Evolutionary conservation across 2,329 filamentous ascomycete species (phyloP), one percentile per base, ranked within the genome.

Genomic region (Raffaelea albimanens): DNA sequence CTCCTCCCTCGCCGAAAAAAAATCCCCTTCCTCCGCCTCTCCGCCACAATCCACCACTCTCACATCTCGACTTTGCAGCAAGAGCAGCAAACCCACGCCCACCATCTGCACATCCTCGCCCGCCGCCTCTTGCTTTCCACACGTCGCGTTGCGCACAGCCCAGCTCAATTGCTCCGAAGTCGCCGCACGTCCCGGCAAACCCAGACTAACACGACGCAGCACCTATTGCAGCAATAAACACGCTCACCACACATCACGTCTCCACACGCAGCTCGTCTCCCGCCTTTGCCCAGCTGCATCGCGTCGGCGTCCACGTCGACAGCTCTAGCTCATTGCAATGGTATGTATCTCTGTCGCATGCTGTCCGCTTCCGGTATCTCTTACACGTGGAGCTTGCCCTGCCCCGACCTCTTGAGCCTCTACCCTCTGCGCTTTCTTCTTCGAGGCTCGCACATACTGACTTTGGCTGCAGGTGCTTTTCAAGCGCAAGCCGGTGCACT

Each of bases 401-500:
- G n/a, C 20, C 36, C 36, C 10, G 5, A 18, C 36, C 19, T 18
- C 19, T 13, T 7, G 40, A 11, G 14, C 21, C 20, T 40, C 39
- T 40, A 16, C n/a, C n/a, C n/a, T 21, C 39, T 40, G 10, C 7
- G 8, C 40, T 42, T 5, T 42, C 20, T 14, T 23, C 20, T n/a
- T n/a, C n/a, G n/a, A n/a, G n/a, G 18, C 11, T 38, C 19, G 9
- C 10, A 16, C 16, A 36, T 40, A 18, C 38, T 46, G 5, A 46
- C 18, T 36, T 38, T 10, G 4, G 14, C 41, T 46, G 44, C 61
- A 97, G 91, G 91, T 98, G 58, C 77, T 95, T 55, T 96, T 87
- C 68, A 97, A 97, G 72, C 82, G 93, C 59, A 97, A 97, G 69
- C 90, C 90, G 49, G 89, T 97, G 61, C 82, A 87, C 68, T 85